Conservation (phyloP, 1,284 basidiomycete species). For the Limonomyces culmigenus region DNA sequence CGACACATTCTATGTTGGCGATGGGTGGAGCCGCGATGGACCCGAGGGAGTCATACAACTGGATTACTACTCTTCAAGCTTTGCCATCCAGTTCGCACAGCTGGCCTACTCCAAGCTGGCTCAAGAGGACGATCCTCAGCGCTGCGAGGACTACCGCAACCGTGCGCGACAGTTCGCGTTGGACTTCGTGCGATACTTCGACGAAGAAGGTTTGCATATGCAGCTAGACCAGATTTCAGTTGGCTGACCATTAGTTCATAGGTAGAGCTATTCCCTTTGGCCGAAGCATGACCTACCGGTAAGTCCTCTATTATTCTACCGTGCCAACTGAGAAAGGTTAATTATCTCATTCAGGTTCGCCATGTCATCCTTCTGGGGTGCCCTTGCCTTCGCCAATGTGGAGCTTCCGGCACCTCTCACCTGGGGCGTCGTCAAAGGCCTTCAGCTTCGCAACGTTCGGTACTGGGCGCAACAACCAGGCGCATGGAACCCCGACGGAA, state of each 20-base stretch:
- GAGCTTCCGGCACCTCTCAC: conserved; percentile 50
- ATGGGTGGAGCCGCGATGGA: conserved; percentile 64
- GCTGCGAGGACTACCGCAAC: conserved; percentile 47
- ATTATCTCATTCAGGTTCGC: too few relatives aligned
- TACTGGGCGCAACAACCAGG: conserved; percentile 51
- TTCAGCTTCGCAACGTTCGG: conserved; percentile 57
- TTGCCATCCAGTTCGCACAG: conserved; percentile 65
- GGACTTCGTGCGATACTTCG: conserved; percentile 65
- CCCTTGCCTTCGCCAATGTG: conserved; percentile 54
- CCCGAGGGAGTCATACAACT: conserved; percentile 64
- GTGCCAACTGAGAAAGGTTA: too few relatives aligned
- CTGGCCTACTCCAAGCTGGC: conserved; percentile 56
- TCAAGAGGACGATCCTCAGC: conserved; percentile 40
- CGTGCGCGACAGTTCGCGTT: conserved; percentile 45
- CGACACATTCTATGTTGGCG: conserved; percentile 64
- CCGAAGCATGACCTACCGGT: conserved; percentile 61
- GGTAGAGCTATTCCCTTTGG: conserved; percentile 66
- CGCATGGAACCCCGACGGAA: conserved; percentile 45
- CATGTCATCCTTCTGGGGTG: conserved; percentile 65
- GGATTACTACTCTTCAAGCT: conserved; percentile 68
- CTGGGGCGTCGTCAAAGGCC: conserved; percentile 61
- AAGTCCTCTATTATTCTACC: too few relatives aligned
- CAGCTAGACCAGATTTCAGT: too few relatives aligned
- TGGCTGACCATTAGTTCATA: too few relatives aligned
- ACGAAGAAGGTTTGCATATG: conserved; percentile 22